Evolutionary conservation across 1,284 basidiomycete species (phyloP), one percentile per base, ranked within the genome.

Genomic region (Cryptococcus sp.): DNA sequence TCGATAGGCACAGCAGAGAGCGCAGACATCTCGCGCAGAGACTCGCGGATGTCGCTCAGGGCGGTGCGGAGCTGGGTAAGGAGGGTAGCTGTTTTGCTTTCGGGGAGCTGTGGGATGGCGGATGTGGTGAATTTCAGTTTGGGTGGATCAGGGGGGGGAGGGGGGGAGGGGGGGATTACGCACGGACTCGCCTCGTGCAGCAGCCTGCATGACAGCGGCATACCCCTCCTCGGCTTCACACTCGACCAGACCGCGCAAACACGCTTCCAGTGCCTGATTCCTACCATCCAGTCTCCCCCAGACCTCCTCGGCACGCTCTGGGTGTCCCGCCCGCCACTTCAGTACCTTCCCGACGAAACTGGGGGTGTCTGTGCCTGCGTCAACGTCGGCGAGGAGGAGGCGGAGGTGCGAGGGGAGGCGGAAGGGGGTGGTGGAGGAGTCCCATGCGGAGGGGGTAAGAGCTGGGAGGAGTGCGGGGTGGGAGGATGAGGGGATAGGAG

Each of bases 341-440:
- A 94, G 78, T 1, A 97, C 93, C 73, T 90, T 87, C 33, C 88
- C 85, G 4, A 93, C 91, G 52, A 96, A 84, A 46, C 88, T 89
- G 1, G 94, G 94, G 1, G 94, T 96, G 70, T 96, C 88, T 64
- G 88, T 93, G 11, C 93, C 93, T 2, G 89, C 89, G 67, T 94
- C 89, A 6, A 97, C 90, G 69, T 97, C 93, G 23, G 91, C 94
- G 35, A 97, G 81, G 76, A 96, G 82, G 36, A 97, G 81, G 42
- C 89, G 81, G 18, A 89, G 85, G 46, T 85, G 78, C 0, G 87
- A 88, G 1, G 93, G 93, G 21, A 97, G 84, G 51, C 83, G 81
- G 75, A 96, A 91, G 0, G 85, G 82, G 54, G 80, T 75, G 11
- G 87, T 81, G 45, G 69, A 74, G 36, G 68, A 65, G 56, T 76